Evolutionary conservation across 768 basidiomycete species (phyloP).

Genomic region (Phlebiopsis gigantea): DNA sequence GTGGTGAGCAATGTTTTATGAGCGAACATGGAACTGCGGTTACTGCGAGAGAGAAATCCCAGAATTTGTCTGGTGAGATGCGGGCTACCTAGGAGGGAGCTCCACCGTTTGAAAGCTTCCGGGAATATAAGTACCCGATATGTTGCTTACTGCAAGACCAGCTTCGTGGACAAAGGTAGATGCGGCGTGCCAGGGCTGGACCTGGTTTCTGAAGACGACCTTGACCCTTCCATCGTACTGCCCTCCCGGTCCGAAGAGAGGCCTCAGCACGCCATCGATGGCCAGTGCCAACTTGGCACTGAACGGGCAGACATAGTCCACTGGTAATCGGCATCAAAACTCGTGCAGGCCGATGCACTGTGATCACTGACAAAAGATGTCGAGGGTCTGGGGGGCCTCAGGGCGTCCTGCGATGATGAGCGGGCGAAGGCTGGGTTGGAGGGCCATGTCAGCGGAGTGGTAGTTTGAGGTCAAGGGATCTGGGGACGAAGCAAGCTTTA

Average conservation of each 20-base stretch:
- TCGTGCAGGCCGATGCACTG: background rate
- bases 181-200: conserved; percentile 77
- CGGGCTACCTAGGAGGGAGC: conserved; percentile 66
- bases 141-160: conserved; percentile 58
- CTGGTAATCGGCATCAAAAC: conserved; percentile 28
- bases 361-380: conserved; percentile 59
- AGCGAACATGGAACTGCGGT: background rate
- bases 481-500: background rate
- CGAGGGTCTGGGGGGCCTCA: conserved; percentile 71
- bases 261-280: conserved; percentile 57
- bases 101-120: too few species aligned
- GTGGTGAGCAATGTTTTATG: background rate
- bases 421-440: conserved; percentile 68
- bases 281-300: conserved; percentile 60
- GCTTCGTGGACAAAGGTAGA: conserved; percentile 81
- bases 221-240: conserved; percentile 71
- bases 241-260: conserved; percentile 51
- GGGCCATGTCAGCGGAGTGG: conserved; percentile 50
- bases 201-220: conserved; percentile 62
- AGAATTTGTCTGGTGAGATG: conserved; percentile 71
- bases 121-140: background rate
- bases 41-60: conserved; percentile 69
- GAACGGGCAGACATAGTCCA: conserved; percentile 87
- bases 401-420: conserved; percentile 54
- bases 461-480: background rate